These are phyloP conservation scores for Ceratocystis cubensis DNA, from an alignment of 2,329 filamentous ascomycete species.

Conservation along the genomic window DNA sequence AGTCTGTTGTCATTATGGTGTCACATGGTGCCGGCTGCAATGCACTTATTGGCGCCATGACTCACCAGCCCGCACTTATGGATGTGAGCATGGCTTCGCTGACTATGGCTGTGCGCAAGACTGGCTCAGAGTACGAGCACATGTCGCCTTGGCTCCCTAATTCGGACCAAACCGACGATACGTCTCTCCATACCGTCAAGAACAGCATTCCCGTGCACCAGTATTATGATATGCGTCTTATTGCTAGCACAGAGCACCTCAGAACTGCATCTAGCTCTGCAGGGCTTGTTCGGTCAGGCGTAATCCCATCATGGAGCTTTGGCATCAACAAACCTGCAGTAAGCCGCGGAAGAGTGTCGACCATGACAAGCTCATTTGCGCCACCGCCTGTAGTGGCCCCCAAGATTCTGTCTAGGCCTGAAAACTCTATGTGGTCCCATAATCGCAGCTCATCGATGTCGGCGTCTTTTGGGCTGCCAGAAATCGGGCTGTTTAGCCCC, in stretches of 20 bases:
- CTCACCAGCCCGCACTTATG: conserved; percentile 78
- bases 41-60: conserved; percentile 81
- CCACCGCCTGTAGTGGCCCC: conserved; percentile 22
- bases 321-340: conserved; percentile 27
- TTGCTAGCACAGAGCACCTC: conserved; percentile 65
- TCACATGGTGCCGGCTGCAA: conserved; percentile 96
- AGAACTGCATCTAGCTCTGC: conserved; percentile 34
- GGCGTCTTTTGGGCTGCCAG: conserved; percentile 20
- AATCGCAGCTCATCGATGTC: conserved; percentile 34
- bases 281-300: conserved; percentile 27
- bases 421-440: conserved; percentile 14
- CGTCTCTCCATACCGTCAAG: conserved; percentile 16
- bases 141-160: conserved; percentile 24
- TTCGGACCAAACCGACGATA: conserved; percentile 23
- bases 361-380: conserved; percentile 21
- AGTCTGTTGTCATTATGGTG: conserved; percentile 73
- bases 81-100: conserved; percentile 84
- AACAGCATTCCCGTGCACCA: conserved; percentile 39
- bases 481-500: conserved; percentile 22
- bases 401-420: conserved; percentile 27
- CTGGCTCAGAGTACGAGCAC: conserved; percentile 30
- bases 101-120: conserved; percentile 67
- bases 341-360: conserved; percentile 30
- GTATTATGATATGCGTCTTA: conserved; percentile 59
- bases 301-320: conserved; percentile 17